A percentile compares a stretch with the other conserved stretches of the same genome.
Conservation (phyloP, 306 rosid genomes). For the Betula pendula region DNA sequence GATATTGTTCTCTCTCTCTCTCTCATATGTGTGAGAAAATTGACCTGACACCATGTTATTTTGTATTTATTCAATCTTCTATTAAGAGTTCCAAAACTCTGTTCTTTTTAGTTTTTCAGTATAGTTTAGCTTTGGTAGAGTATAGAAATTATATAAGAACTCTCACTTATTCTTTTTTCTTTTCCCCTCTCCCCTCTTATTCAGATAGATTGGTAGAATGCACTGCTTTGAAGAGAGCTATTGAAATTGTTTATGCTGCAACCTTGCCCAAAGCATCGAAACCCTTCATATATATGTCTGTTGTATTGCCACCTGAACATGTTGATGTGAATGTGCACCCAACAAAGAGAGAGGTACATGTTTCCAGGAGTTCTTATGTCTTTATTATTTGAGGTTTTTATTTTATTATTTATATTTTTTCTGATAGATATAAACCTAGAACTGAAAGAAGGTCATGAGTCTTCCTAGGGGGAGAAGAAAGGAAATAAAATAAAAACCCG, state of each 20-base stretch:
- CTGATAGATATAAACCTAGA: not conserved
- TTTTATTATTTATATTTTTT: no score
- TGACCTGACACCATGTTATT: not conserved
- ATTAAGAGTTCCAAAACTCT: not conserved
- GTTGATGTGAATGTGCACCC: slow-evolving; percentile 94
- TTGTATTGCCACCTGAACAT: slow-evolving; percentile 78
- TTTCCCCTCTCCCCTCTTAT: not conserved
- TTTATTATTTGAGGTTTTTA: not conserved
- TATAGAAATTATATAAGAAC: not conserved
- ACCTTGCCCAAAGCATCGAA: slow-evolving; percentile 93
- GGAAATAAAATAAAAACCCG: not conserved
- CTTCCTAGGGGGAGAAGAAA: not conserved
- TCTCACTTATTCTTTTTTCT: not conserved
- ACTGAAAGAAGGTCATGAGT: not conserved
- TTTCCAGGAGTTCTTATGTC: not conserved
- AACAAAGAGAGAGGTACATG: slow-evolving; percentile 87
- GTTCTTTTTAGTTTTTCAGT: not conserved
- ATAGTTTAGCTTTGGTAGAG: not conserved
- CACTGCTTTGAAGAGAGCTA: slow-evolving; percentile 88
- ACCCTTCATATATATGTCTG: slow-evolving; percentile 84
- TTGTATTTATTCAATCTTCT: slow-evolving; percentile 2
- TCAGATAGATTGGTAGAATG: slow-evolving; percentile 96
- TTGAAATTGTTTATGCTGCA: slow-evolving; percentile 92
- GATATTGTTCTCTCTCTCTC: not conserved
- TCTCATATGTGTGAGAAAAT: not conserved